Evolutionary conservation across 495 filamentous ascomycete genomes (phyloP).

Genomic region (Lasiosphaeria hispida): DNA sequence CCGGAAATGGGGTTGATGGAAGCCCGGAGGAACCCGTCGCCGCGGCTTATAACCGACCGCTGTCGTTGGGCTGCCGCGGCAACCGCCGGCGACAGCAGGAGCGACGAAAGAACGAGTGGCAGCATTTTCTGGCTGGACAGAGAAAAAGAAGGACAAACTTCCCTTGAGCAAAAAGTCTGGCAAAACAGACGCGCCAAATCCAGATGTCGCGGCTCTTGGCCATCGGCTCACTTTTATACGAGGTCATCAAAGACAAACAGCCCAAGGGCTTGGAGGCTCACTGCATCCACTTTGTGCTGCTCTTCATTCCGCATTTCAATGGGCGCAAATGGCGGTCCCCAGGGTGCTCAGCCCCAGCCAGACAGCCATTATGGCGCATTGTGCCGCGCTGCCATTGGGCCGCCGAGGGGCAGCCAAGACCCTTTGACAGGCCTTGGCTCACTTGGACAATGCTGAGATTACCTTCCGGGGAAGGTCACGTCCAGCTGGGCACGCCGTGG

Average conservation of each 20-base stretch:
- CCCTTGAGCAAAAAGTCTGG: no score
- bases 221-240: background rate
- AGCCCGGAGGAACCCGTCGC: constrained; percentile 18
- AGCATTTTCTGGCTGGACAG: background rate
- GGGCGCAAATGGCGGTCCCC: background rate
- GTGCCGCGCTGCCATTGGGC: no score
- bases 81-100: constrained; percentile 8
- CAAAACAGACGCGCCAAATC: no score
- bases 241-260: background rate
- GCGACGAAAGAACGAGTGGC: constrained; percentile 2
- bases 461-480: no score
- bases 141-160: background rate
- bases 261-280: background rate
- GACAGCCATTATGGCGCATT: no score
- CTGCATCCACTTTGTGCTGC: background rate
- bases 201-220: no score
- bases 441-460: no score
- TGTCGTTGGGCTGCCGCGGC: constrained; percentile 1
- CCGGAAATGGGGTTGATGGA: constrained; percentile 11
- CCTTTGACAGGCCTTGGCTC: no score
- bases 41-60: constrained; percentile 6
- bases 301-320: constrained; percentile 7
- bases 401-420: no score
- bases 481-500: no score
- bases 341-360: background rate